phyloP scores from a whole-genome alignment of 768 basidiomycete species.

The Auriscalpium vulgare region DNA sequence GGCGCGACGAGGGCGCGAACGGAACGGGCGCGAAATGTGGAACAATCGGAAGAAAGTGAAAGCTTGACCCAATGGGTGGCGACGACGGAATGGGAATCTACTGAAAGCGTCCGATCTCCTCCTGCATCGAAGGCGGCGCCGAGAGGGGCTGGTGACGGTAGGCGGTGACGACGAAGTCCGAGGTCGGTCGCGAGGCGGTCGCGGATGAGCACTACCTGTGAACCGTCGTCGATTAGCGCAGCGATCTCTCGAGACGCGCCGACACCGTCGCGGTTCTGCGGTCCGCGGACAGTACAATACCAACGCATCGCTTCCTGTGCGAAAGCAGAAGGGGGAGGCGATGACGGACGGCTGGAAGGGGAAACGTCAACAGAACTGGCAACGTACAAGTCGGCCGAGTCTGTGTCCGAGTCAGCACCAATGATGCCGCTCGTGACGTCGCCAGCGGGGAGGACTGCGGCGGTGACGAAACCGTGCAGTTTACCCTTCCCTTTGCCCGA shows the following conservation, averaged over 20 bases:
- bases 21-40: not conserved
- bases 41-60: constrained; percentile 4
- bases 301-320: not conserved
- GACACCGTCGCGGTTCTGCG: too few species aligned
- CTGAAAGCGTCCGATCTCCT: not conserved
- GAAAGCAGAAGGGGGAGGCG: not conserved
- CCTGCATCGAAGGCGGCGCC: not conserved
- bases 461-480: not conserved
- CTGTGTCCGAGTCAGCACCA: not conserved
- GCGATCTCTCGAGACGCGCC: not conserved
- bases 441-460: not conserved
- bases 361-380: not conserved
- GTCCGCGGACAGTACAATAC: too few species aligned
- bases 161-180: not conserved
- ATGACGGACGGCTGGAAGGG: not conserved
- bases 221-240: not conserved
- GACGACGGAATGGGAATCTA: not conserved
- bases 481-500: too few species aligned
- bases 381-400: not conserved
- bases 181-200: not conserved
- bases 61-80: constrained; percentile 8
- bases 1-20: constrained; percentile 20
- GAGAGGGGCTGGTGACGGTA: not conserved
- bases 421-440: not conserved
- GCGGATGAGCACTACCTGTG: not conserved